Conservation (phyloP, 768 basidiomycete genomes). For the Auricularia sp. region DNA sequence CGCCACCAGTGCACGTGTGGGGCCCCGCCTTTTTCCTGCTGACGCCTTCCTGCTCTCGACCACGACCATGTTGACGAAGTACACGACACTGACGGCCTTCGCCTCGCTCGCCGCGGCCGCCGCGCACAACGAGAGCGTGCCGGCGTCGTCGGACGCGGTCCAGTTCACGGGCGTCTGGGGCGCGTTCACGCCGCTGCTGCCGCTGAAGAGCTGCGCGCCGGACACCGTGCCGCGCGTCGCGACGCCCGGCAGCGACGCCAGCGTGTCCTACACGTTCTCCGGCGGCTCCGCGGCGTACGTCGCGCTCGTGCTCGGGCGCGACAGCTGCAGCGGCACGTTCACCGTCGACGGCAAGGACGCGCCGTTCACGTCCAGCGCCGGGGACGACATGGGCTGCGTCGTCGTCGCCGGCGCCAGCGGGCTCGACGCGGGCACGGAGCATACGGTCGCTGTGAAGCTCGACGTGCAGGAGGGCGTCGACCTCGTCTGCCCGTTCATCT, state of each 20-base stretch:
- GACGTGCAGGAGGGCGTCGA: background rate
- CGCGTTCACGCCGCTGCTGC: background rate
- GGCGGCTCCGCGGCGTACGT: background rate
- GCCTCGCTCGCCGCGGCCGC: background rate
- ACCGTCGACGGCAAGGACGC: background rate
- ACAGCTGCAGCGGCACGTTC: background rate
- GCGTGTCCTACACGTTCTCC: background rate
- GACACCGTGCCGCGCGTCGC: background rate
- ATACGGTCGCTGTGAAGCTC: background rate
- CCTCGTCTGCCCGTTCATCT: background rate
- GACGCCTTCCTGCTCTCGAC: background rate
- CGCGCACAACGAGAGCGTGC: background rate
- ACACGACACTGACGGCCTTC: background rate
- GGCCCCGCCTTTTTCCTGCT: background rate
- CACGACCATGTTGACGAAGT: background rate
- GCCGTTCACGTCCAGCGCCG: background rate
- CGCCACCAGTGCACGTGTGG: background rate
- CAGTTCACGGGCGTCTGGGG: background rate
- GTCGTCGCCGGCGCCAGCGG: background rate
- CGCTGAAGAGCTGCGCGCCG: background rate
- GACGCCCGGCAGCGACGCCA: background rate
- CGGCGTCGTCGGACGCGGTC: background rate
- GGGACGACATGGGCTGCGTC: background rate
- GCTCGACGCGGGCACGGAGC: background rate
- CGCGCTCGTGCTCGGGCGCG: background rate